Percentiles rank a stretch among this genome's conserved stretches.
Conservation (phyloP, 129 eudicot genomes). For the Flaveria sonorensis region DNA sequence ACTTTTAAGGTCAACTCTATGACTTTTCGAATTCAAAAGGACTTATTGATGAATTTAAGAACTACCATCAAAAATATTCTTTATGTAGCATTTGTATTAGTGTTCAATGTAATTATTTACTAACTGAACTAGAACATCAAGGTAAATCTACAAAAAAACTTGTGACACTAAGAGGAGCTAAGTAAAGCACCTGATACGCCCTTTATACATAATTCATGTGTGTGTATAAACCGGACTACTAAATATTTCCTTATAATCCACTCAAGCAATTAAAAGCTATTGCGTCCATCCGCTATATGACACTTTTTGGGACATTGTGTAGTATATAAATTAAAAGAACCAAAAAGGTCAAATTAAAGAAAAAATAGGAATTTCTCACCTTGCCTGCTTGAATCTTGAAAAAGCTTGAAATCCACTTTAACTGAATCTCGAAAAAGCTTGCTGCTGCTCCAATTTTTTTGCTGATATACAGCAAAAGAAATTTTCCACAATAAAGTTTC, state of each 20-base stretch:
- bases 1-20: conserved; percentile 18
- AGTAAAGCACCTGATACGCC: too few species aligned
- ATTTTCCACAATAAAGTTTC: conserved; percentile 20
- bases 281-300: not conserved
- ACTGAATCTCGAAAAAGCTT: conserved; percentile 28
- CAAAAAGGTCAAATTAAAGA: not conserved
- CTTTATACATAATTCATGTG: not conserved
- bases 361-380: conserved; percentile 9
- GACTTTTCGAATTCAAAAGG: not conserved
- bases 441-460: conserved; percentile 17
- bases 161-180: not conserved
- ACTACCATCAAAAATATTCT: not conserved
- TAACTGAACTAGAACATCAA: not conserved
- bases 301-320: not conserved
- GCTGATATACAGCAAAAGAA: not conserved
- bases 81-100: not conserved
- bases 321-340: conserved; percentile 10
- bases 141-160: not conserved
- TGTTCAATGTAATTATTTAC: not conserved
- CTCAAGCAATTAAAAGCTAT: not conserved
- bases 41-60: not conserved
- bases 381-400: conserved; percentile 11
- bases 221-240: not conserved
- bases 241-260: not conserved
- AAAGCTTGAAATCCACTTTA: conserved; percentile 12